Base-by-base conservation (phyloP, 2,329 filamentous ascomycete species). In the Cladophialophora immunda region DNA sequence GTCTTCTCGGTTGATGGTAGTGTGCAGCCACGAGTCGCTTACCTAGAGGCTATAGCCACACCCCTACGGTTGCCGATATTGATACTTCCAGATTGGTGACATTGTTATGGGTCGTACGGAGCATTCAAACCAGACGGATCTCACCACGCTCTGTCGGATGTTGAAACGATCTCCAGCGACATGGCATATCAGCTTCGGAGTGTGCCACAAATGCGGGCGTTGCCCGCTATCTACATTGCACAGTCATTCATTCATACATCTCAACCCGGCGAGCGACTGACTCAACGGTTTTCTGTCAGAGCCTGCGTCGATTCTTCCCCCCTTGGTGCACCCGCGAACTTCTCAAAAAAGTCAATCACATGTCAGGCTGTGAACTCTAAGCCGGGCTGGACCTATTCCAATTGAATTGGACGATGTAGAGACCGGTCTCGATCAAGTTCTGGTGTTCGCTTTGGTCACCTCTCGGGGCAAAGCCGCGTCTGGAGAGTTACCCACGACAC, bases 291-390 rank as follows among this genome's bases (percentile, higher is more conserved):
- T 25, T 25, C 2, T 45, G n/a, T 22, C 38, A 9, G n/a, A 45
- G 38, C n/a, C 17, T 50, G 8, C 11, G 9, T 25, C 45, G 52
- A 55, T 22, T 19, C 19, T 27, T 55, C 25, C 19, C 3, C 15
- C n/a, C 6, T n/a, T 30, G 27, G 27, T 53, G 22, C 22, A 30
- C 17, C 6, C 19, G 13, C 27, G 7, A n/a, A 55, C 19, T 55
- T 7, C 27, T 50, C 22, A 17, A 55, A 7, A 11, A 22, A 27
- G 6, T 17, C 13, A n/a, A n/a, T 55, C 52, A 55, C 52, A 55
- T 55, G 52, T 55, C 52, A 55, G 52, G 52, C 52, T 55, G 27
- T 50, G 45, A 25, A 25, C 8, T 47, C 13, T 41, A 19, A 19
- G 8, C n/a, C 45, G 2, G 19, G 11, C 15, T 53, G 50, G 22